Evolutionary conservation across 805 yeast species (phyloP), one percentile per base, ranked within the genome.

Genomic region (Torulaspora gathmanii): DNA sequence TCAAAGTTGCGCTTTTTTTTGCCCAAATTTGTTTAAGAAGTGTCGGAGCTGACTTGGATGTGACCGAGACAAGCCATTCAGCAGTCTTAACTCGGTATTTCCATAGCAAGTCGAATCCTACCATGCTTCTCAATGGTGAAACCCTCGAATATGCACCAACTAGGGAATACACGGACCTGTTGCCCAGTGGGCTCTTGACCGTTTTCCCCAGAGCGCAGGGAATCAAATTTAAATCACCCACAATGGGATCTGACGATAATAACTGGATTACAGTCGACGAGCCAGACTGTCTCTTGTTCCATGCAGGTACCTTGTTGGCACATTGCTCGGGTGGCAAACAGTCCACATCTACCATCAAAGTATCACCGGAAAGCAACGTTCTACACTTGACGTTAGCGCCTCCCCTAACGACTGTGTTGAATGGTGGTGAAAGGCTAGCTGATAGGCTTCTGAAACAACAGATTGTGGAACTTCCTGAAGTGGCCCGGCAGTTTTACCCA

Each of bases 251-350:
- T 2, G 56, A 54, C 22, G 64, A 63, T 44, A 58, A 55, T 26
- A 26, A 42, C 6, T 64, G 68, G 68, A 25, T 47, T 4, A 25
- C 50, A 0, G 40, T 60, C 3, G 47, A 56, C 34, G 58, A 56
- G 30, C 59, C 60, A 7, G 57, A 59, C 34, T 61, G 65, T 46
- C 45, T 64, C 1, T 37, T 64, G 37, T 26, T 64, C 5, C 67
- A 63, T 36, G 56, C 63, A 4, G 67, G 67, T 1, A 31, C 44
- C 10, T 15, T 55, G 2, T 40, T 61, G 36, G 49, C 57, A 2
- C 45, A 37, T 1, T 44, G 46, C 34, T 58, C 65, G 1, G 41
- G 46, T 13, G 63, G 61, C 1, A 23, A 46, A 27, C 60, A 59
- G 38, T 41, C 55, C 1, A 55, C 60, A 5, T 52, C 64, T 0